Evolutionary conservation across 1,284 basidiomycete species (phyloP).

Genomic region (Sporisorium graminicola): DNA sequence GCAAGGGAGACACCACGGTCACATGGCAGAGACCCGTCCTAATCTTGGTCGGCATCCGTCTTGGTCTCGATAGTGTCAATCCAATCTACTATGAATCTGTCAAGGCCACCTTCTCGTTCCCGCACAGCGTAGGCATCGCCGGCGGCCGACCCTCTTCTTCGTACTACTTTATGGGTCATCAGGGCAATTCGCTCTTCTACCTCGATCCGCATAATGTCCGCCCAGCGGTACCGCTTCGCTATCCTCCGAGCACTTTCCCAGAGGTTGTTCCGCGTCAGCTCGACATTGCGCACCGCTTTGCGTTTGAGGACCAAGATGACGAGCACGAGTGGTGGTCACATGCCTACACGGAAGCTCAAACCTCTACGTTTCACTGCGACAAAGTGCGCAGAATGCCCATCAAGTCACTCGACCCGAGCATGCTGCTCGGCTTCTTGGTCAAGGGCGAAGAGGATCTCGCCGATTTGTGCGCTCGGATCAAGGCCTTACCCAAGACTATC

Average conservation of each 20-base stretch:
- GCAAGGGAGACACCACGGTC: not conserved
- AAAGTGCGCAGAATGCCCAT: conserved; percentile 92
- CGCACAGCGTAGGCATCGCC: conserved; percentile 94
- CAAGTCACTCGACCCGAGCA: conserved; percentile 91
- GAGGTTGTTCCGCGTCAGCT: conserved; percentile 27
- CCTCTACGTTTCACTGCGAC: conserved; percentile 93
- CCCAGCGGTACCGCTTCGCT: conserved; percentile 81
- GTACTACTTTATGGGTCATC: conserved; percentile 95
- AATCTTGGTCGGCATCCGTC: conserved; percentile 84
- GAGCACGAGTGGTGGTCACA: conserved; percentile 74
- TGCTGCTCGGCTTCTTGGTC: conserved; percentile 93
- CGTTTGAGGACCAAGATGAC: conserved; percentile 22
- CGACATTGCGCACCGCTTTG: conserved; percentile 21
- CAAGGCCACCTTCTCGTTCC: conserved; percentile 90
- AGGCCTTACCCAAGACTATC: conserved; percentile 63
- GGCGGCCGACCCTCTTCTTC: conserved; percentile 94
- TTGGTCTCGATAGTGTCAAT: conserved; percentile 93
- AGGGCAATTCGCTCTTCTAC: conserved; percentile 81
- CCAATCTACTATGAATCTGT: conserved; percentile 93
- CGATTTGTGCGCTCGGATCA: conserved; percentile 79
- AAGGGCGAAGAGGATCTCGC: conserved; percentile 84
- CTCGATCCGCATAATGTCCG: conserved; percentile 94
- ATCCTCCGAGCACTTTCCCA: conserved; percentile 72
- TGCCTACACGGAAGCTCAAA: conserved; percentile 77
- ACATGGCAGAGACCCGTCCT: conserved; percentile 89